Conservation (phyloP, 2,329 filamentous ascomycete species). For the Tolypocladium paradoxum region DNA sequence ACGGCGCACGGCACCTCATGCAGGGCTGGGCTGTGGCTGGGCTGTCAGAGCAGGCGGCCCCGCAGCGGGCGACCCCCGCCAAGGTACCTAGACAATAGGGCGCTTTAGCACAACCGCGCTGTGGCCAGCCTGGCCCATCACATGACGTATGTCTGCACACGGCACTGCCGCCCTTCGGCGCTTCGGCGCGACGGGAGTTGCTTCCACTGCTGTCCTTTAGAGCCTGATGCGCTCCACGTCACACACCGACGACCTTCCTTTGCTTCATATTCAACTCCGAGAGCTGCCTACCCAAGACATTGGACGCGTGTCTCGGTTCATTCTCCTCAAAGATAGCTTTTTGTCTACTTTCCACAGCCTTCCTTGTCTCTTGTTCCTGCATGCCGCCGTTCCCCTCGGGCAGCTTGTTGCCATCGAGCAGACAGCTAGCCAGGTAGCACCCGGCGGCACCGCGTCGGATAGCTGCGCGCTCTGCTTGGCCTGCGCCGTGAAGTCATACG, state of each 20-base stretch:
- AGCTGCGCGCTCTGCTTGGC: neutral
- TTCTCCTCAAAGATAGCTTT: neutral
- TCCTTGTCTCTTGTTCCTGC: conserved; percentile 2
- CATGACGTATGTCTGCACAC: conserved; percentile 10
- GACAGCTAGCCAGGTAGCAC: neutral
- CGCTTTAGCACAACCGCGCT: neutral
- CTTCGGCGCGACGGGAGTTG: neutral
- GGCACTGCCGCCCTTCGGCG: neutral
- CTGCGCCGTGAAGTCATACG: neutral
- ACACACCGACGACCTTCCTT: neutral
- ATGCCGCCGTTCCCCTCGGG: conserved; percentile 2
- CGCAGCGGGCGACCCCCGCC: neutral
- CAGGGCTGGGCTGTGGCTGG: too few species aligned
- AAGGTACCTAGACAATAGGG: neutral
- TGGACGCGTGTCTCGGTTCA: neutral
- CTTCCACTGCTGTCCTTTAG: neutral
- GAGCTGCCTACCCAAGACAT: neutral
- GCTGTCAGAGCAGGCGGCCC: neutral
- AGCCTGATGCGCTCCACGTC: neutral
- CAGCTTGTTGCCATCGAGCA: conserved; percentile 3
- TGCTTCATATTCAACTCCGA: neutral
- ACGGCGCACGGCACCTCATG: too few species aligned
- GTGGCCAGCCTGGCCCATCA: conserved; percentile 8
- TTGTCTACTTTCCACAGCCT: neutral
- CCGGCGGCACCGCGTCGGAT: neutral